Evolutionary conservation across 2,329 filamentous ascomycete genomes (phyloP).

Genomic region (Iodosphaeria phyllophila): DNA sequence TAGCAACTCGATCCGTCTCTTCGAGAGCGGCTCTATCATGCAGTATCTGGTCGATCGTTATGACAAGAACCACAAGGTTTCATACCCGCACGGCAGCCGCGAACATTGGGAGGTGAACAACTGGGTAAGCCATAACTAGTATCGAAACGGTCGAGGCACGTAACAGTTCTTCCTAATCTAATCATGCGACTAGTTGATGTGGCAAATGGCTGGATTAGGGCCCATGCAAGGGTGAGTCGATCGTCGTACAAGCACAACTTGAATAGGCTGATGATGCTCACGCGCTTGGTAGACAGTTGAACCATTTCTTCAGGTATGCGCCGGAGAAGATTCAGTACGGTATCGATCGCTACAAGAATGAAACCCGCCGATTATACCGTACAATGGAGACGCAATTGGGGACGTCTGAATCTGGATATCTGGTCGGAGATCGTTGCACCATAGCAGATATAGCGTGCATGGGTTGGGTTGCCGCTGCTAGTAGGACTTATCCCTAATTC

Average conservation of each 20-base stretch:
- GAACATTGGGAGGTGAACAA: slow-evolving; percentile 67
- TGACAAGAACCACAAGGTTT: slow-evolving; percentile 66
- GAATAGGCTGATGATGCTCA: too few species aligned
- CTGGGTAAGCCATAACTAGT: slow-evolving; percentile 49
- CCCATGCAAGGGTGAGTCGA: too few species aligned
- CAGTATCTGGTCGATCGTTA: slow-evolving; percentile 72
- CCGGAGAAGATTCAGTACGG: slow-evolving; percentile 70
- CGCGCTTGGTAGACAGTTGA: too few species aligned
- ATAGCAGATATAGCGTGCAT: slow-evolving; percentile 67
- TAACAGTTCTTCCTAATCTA: too few species aligned
- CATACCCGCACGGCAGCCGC: slow-evolving; percentile 50
- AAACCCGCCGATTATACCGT: slow-evolving; percentile 65
- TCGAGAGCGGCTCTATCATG: slow-evolving; percentile 71
- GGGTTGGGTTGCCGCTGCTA: slow-evolving; percentile 49
- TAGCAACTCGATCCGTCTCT: slow-evolving; percentile 55
- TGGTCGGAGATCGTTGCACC: slow-evolving; percentile 50
- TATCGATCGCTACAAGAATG: slow-evolving; percentile 64
- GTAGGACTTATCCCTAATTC: slow-evolving; percentile 18
- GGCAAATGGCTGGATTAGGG: too few species aligned
- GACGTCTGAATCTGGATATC: slow-evolving; percentile 32
- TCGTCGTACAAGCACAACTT: too few species aligned
- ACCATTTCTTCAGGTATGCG: slow-evolving; percentile 54
- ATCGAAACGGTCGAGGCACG: too few species aligned
- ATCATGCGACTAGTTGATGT: too few species aligned
- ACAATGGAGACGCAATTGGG: slow-evolving; percentile 56